Conservation (phyloP, 2,329 filamentous ascomycete genomes). For the Diaporthe vexans region DNA sequence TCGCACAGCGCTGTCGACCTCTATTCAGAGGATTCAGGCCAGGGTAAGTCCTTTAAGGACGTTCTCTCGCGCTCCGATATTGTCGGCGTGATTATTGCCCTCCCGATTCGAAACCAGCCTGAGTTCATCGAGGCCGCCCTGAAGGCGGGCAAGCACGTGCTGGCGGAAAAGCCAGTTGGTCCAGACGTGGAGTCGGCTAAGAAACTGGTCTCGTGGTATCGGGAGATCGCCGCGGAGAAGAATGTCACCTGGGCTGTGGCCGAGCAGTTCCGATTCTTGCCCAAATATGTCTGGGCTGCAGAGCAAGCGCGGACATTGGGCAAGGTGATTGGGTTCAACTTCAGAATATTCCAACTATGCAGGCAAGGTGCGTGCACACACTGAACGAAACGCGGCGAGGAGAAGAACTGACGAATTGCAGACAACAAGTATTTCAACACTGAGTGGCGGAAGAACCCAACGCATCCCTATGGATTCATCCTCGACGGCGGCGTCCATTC, state of each 20-base stretch:
- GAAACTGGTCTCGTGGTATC: conserved; percentile 58
- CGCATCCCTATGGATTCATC: conserved; percentile 79
- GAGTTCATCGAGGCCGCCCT: conserved; percentile 69
- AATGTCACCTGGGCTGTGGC: conserved; percentile 69
- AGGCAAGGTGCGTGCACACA: conserved; percentile 44
- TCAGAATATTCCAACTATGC: conserved; percentile 59
- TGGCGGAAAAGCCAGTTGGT: conserved; percentile 58
- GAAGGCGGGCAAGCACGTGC: conserved; percentile 65
- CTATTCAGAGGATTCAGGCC: conserved; percentile 67
- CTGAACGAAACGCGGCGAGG: neutral
- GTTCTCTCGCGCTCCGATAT: conserved; percentile 66
- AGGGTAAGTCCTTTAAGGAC: conserved; percentile 59
- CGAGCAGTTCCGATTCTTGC: conserved; percentile 78
- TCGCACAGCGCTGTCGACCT: conserved; percentile 55
- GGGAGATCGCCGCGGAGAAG: conserved; percentile 43
- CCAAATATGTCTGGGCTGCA: conserved; percentile 66
- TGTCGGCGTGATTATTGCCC: conserved; percentile 66
- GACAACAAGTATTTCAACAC: conserved; percentile 61
- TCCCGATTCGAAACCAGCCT: conserved; percentile 72
- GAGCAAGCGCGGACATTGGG: conserved; percentile 66
- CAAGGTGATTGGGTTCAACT: conserved; percentile 60
- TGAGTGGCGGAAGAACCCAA: conserved; percentile 73
- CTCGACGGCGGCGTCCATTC: conserved; percentile 81
- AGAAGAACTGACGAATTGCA: conserved; percentile 12
- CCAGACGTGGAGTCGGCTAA: conserved; percentile 53